Evolutionary conservation across 495 filamentous ascomycete species (phyloP).

Genomic region (Physcia stellaris): DNA sequence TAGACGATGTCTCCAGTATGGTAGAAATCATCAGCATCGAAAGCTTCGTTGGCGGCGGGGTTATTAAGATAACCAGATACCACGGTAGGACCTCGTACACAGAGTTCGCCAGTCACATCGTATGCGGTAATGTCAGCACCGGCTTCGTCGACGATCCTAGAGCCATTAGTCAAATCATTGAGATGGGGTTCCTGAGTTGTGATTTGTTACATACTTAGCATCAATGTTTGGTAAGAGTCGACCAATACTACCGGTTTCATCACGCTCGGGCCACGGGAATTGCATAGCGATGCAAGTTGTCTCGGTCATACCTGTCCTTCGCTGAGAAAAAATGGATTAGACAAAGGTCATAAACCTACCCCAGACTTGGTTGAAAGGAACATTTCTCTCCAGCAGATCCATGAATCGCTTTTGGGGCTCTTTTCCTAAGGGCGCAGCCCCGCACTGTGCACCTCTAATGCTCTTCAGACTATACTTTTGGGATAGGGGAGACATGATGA

Average conservation of each 20-base stretch:
- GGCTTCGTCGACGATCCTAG: constrained; percentile 33
- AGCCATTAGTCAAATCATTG: background rate
- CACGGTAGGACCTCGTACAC: constrained; percentile 28
- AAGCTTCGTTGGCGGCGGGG: constrained; percentile 15
- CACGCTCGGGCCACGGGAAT: constrained; percentile 29
- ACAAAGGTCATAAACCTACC: too few relatives aligned
- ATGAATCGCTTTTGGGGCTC: constrained; percentile 30
- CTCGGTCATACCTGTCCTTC: constrained; percentile 39
- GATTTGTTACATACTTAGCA: constrained; percentile 17
- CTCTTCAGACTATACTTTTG: constrained; percentile 29
- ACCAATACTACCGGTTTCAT: constrained; percentile 32
- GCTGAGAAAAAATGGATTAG: too few relatives aligned
- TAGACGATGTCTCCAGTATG: constrained; percentile 63
- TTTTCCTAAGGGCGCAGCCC: constrained; percentile 40
- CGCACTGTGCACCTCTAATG: constrained; percentile 27
- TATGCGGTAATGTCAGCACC: constrained; percentile 39
- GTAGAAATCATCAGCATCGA: constrained; percentile 49
- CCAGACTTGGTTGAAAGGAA: constrained; percentile 27
- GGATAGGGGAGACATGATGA: constrained; percentile 32
- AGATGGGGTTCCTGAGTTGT: too few relatives aligned
- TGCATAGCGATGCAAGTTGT: constrained; percentile 34
- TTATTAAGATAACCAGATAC: constrained; percentile 25
- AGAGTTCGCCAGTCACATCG: constrained; percentile 37
- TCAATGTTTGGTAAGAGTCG: constrained; percentile 24
- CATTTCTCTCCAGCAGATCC: constrained; percentile 25